These are phyloP conservation scores for Coprinopsis cinerea DNA, from an alignment of 768 basidiomycete species.

Conservation along the genomic window DNA sequence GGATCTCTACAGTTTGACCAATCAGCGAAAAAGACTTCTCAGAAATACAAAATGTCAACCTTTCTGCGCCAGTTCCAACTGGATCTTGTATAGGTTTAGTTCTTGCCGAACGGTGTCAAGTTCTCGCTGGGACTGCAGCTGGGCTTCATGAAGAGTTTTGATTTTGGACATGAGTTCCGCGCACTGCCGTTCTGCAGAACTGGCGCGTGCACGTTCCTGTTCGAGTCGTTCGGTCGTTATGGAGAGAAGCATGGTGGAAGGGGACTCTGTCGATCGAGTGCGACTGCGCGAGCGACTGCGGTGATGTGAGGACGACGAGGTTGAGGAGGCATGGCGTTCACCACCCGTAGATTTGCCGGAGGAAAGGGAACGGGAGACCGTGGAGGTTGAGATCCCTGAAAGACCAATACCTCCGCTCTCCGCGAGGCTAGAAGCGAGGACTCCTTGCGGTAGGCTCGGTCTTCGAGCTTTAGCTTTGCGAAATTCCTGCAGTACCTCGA, in stretches of 20 bases:
- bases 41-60: conserved; percentile 19
- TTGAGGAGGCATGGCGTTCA: no score
- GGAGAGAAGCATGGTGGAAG: background rate
- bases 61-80: conserved; percentile 52
- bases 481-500: background rate
- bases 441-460: background rate
- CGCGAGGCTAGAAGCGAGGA: no score
- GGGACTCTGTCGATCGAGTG: no score
- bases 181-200: conserved; percentile 25
- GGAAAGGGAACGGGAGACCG: no score
- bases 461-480: background rate
- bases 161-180: conserved; percentile 27
- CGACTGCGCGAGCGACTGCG: no score
- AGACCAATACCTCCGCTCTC: no score
- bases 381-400: no score
- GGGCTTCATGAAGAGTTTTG: conserved; percentile 25
- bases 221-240: background rate
- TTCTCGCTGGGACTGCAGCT: conserved; percentile 24
- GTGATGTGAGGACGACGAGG: no score
- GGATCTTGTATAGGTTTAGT: conserved; percentile 48
- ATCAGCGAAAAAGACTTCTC: conserved; percentile 1
- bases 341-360: no score
- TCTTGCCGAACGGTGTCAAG: conserved; percentile 37
- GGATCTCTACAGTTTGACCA: conserved; percentile 33
- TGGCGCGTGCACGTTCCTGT: background rate